Percentiles rank a stretch among this genome's conserved stretches.
These are phyloP conservation scores for Prunus persica DNA, from an alignment of 306 rosid genomes.

Conservation along the genomic window Prunus_persica_NCBIv2 NC_034009.1:29815501-29816000, in stretches of 20 bases:
- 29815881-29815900: slow-evolving; percentile 97
- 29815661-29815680: background rate
- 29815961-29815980: slow-evolving; percentile 7
- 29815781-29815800: slow-evolving; percentile 95
- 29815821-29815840: slow-evolving; percentile 77
- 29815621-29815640: background rate
- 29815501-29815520: background rate
- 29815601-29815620: background rate
- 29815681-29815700: slow-evolving; percentile 2
- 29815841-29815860: slow-evolving; percentile 80
- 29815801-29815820: slow-evolving; percentile 91
- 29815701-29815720: slow-evolving; percentile 12
- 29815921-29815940: slow-evolving; percentile 16
- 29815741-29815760: slow-evolving; percentile 99
- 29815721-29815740: slow-evolving; percentile 94
- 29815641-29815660: background rate
- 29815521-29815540: slow-evolving; percentile 3
- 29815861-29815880: slow-evolving; percentile 80
- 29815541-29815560: background rate
- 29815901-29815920: slow-evolving; percentile 70
- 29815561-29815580: background rate
- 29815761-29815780: slow-evolving; percentile 99
- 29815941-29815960: background rate
- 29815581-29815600: background rate
- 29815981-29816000: slow-evolving; percentile 8